Evolutionary conservation across 148 eudicot genomes (phyloP).

Genomic region (Rhododendron ferrugineum): DNA sequence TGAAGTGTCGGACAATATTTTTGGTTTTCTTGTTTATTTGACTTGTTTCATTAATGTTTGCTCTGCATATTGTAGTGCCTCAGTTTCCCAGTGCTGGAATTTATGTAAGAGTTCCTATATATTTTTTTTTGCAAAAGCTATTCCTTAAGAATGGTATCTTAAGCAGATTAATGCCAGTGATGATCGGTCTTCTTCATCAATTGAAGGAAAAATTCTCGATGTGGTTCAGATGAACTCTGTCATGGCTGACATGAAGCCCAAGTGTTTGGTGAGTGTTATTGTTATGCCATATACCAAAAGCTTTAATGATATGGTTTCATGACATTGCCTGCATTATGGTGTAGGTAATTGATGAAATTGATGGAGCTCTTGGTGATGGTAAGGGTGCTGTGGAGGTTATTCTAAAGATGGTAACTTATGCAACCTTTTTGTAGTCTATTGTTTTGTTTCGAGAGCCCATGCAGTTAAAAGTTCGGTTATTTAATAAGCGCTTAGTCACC

Average conservation of each 20-base stretch:
- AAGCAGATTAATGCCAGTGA: conserved; percentile 95
- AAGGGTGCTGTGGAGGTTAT: conserved; percentile 95
- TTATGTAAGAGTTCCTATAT: neutral
- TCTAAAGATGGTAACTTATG: conserved; percentile 64
- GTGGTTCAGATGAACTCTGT: conserved; percentile 97
- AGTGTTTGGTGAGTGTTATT: conserved; percentile 72
- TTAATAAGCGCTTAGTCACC: conserved; percentile 4
- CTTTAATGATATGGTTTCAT: neutral
- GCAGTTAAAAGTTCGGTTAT: neutral
- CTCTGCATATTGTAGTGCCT: conserved; percentile 6
- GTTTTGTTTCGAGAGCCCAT: neutral
- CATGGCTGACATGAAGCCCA: conserved; percentile 83
- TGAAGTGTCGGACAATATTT: neutral
- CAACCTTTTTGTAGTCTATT: neutral
- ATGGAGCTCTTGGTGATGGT: conserved; percentile 98
- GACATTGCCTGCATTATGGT: conserved; percentile 7
- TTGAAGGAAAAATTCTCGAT: conserved; percentile 84
- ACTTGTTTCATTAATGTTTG: neutral
- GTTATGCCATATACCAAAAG: neutral
- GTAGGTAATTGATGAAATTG: conserved; percentile 97
- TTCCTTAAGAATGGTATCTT: conserved; percentile 11
- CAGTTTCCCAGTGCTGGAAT: neutral
- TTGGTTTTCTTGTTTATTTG: neutral
- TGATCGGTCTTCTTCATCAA: conserved; percentile 75
- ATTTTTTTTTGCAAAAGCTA: neutral